phyloP scores from a whole-genome alignment of 495 filamentous ascomycete species.

The Penicillium taxi region DNA sequence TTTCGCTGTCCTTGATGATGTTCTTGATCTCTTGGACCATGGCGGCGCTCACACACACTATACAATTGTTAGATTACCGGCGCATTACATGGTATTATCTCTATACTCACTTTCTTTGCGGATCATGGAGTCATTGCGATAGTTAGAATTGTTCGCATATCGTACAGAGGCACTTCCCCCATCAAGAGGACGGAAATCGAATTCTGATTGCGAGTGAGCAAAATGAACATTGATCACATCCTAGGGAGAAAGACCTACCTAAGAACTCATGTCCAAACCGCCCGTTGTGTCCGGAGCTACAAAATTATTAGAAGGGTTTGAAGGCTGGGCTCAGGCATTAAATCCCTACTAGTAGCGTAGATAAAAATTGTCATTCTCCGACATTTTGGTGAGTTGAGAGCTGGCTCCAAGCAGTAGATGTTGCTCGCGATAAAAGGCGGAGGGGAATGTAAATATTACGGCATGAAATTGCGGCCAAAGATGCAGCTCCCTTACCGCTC shows the following conservation, averaged over 20 bases:
- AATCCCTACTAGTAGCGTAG: slow-evolving; percentile 84
- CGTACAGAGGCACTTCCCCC: slow-evolving; percentile 90
- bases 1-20: slow-evolving; percentile 96
- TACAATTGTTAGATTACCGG: slow-evolving; percentile 16
- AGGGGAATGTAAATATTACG: too few relatives aligned
- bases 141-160: slow-evolving; percentile 99
- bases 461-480: too few relatives aligned
- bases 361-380: slow-evolving; percentile 78
- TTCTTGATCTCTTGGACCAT: slow-evolving; percentile 90
- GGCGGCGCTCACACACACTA: slow-evolving; percentile 95
- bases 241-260: slow-evolving; percentile 46
- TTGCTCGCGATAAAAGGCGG: slow-evolving; percentile 16
- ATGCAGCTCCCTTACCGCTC: too few relatives aligned
- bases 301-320: slow-evolving; percentile 41
- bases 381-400: slow-evolving; percentile 27
- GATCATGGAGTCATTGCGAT: slow-evolving; percentile 96
- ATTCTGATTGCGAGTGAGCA: slow-evolving; percentile 56
- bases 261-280: slow-evolving; percentile 98
- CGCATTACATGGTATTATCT: not conserved
- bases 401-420: slow-evolving; percentile 9
- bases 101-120: slow-evolving; percentile 90
- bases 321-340: slow-evolving; percentile 29
- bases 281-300: slow-evolving; percentile 92
- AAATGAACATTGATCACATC: not conserved
- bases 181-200: slow-evolving; percentile 91